Percentiles rank a stretch among this genome's conserved stretches.
Evolutionary conservation across 495 filamentous ascomycete species (phyloP).

Genomic region (Trichoderma orchidacearum): DNA sequence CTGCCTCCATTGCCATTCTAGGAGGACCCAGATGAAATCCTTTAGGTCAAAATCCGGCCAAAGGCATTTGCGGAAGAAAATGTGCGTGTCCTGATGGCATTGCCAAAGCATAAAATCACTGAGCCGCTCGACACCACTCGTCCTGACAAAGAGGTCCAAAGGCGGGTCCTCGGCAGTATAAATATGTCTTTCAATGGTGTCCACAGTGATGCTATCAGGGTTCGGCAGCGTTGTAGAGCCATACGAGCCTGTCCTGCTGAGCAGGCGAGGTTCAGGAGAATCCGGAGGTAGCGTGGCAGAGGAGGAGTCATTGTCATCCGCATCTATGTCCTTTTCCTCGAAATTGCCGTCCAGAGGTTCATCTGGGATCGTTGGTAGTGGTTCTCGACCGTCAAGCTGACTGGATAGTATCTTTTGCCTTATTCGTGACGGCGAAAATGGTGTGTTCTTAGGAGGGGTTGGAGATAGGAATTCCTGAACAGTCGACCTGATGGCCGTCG

Average conservation of each 20-base stretch:
- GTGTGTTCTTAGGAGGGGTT: conserved; percentile 41
- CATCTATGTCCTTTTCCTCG: conserved; percentile 18
- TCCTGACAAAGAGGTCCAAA: conserved; percentile 77
- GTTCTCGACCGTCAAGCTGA: conserved; percentile 33
- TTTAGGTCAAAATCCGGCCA: conserved; percentile 97
- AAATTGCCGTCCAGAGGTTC: conserved; percentile 22
- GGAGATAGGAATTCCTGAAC: conserved; percentile 70
- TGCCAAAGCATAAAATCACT: conserved; percentile 99
- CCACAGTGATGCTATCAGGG: conserved; percentile 73
- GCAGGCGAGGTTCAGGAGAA: conserved; percentile 35
- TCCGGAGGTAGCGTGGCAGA: conserved; percentile 30
- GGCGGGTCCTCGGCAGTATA: conserved; percentile 77
- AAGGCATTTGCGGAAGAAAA: conserved; percentile 80
- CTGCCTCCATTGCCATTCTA: conserved; percentile 78
- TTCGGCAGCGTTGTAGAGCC: conserved; percentile 27
- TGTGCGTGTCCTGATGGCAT: conserved; percentile 79
- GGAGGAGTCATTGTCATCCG: conserved; percentile 44
- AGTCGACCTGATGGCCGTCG: conserved; percentile 74
- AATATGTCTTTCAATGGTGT: conserved; percentile 65
- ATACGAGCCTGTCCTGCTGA: conserved; percentile 12
- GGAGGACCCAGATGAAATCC: conserved; percentile 81
- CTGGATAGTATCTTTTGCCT: conserved; percentile 63
- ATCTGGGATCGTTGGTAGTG: conserved; percentile 29
- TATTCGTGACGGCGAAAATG: conserved; percentile 79
- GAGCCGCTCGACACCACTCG: conserved; percentile 78